Percentiles rank a stretch among this genome's conserved stretches.
Conservation (phyloP, 192 early-diverging fungal genomes). For the Irineochytrium annulatum region DNA sequence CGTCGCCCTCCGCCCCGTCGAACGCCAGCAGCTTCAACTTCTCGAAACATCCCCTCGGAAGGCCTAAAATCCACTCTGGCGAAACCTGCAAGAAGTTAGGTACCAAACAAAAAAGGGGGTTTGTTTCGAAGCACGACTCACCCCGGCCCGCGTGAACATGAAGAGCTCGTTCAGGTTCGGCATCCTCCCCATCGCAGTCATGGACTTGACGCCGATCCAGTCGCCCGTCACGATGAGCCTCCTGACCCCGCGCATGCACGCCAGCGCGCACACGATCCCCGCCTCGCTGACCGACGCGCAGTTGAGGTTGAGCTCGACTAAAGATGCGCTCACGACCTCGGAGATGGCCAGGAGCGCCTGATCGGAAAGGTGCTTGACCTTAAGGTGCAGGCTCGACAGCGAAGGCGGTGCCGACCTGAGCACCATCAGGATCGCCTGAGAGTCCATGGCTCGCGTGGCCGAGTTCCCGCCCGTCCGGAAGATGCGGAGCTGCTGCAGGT, state of each 20-base stretch:
- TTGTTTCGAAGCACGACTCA: neutral
- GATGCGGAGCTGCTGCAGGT: too few species aligned
- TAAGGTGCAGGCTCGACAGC: neutral
- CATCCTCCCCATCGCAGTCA: neutral
- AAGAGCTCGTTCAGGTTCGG: neutral
- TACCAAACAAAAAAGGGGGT: neutral
- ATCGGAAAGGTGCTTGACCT: neutral
- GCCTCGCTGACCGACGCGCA: neutral
- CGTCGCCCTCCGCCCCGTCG: neutral
- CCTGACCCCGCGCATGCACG: neutral
- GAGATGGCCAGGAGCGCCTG: neutral
- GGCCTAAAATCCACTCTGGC: neutral
- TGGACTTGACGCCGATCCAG: neutral
- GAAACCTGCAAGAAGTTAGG: neutral
- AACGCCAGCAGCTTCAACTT: neutral
- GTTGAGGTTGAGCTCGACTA: neutral
- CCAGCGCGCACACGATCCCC: neutral
- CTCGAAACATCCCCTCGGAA: neutral
- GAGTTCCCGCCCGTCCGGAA: too few species aligned
- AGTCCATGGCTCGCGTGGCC: too few species aligned
- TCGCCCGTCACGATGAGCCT: neutral
- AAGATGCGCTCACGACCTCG: too few species aligned
- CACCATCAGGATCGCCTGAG: neutral
- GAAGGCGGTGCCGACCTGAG: neutral
- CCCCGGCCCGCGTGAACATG: neutral